Conservation (phyloP, 148 eudicot genomes). For the Polygonum aviculare region DNA sequence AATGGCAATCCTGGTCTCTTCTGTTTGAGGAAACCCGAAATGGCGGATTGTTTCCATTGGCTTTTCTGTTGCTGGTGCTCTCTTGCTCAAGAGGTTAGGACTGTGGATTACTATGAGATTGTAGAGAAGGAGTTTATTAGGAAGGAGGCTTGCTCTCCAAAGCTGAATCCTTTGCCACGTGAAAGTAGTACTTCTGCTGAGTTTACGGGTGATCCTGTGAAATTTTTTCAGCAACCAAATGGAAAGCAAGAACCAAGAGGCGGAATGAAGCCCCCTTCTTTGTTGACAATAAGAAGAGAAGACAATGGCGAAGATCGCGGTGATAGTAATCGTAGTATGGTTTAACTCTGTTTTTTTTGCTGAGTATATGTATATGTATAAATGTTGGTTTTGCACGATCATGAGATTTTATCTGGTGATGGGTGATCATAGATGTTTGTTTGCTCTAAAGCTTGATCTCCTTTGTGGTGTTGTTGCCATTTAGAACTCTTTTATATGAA, state of each 20-base stretch:
- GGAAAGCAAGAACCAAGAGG: background rate
- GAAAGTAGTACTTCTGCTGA: slow-evolving; percentile 28
- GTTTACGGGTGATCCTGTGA: slow-evolving; percentile 1
- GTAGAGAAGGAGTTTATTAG: slow-evolving; percentile 51
- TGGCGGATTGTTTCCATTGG: slow-evolving; percentile 71
- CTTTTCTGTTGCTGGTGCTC: slow-evolving; percentile 92
- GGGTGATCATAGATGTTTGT: background rate
- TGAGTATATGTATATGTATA: background rate
- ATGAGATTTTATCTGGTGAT: background rate
- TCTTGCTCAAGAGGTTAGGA: slow-evolving; percentile 90
- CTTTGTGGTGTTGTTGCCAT: background rate
- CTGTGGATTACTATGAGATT: slow-evolving; percentile 65
- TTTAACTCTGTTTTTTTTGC: background rate
- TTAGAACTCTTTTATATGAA: background rate
- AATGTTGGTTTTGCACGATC: background rate
- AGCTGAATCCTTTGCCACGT: slow-evolving; percentile 56
- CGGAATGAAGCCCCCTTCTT: background rate
- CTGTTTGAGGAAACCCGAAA: slow-evolving; percentile 62
- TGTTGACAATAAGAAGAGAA: background rate
- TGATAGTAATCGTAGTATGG: background rate
- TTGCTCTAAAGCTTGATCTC: background rate
- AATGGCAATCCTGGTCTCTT: background rate
- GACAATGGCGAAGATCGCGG: background rate
- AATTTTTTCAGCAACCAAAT: background rate
- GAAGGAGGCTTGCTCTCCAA: slow-evolving; percentile 15